A percentile compares a stretch with the other conserved stretches of the same genome.
Conservation (phyloP, 1,284 basidiomycete genomes). For the Cutaneotrichosporon mucoides region DNA sequence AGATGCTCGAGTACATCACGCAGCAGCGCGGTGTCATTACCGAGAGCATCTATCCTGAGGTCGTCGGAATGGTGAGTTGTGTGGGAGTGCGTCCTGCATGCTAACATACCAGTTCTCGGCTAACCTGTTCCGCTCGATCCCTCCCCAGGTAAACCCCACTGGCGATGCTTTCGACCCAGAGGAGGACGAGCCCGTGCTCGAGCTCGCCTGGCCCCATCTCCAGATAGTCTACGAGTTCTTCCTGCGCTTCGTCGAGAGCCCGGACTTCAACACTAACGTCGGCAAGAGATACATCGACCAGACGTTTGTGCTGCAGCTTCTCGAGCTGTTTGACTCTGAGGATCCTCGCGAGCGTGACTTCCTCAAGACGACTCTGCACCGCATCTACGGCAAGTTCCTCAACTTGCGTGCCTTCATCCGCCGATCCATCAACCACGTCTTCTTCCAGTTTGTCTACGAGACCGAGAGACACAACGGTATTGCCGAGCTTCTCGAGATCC, state of each 20-base stretch:
- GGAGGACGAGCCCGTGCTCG: constrained; percentile 97
- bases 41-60: constrained; percentile 97
- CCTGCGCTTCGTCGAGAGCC: constrained; percentile 95
- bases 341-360: constrained; percentile 99
- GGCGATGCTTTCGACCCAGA: constrained; percentile 99
- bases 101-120: constrained; percentile 74
- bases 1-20: constrained; percentile 99
- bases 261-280: constrained; percentile 97
- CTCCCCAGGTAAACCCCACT: constrained; percentile 95
- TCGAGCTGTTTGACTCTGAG: constrained; percentile 98
- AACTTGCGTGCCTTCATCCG: constrained; percentile 98
- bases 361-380: constrained; percentile 96
- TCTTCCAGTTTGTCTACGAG: constrained; percentile 98
- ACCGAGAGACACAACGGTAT: constrained; percentile 99
- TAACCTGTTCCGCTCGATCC: constrained; percentile 99
- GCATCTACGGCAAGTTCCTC: constrained; percentile 99
- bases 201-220: constrained; percentile 98
- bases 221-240: constrained; percentile 99
- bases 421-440: constrained; percentile 98
- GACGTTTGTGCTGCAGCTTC: constrained; percentile 87
- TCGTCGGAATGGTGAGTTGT: constrained; percentile 84
- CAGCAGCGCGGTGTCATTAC: constrained; percentile 95
- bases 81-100: background rate
- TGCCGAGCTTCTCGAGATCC: constrained; percentile 94
- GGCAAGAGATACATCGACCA: constrained; percentile 99